These are phyloP conservation scores for Diaporthe vexans DNA, from an alignment of 2,329 filamentous ascomycete genomes.

Conservation along the genomic window DNA sequence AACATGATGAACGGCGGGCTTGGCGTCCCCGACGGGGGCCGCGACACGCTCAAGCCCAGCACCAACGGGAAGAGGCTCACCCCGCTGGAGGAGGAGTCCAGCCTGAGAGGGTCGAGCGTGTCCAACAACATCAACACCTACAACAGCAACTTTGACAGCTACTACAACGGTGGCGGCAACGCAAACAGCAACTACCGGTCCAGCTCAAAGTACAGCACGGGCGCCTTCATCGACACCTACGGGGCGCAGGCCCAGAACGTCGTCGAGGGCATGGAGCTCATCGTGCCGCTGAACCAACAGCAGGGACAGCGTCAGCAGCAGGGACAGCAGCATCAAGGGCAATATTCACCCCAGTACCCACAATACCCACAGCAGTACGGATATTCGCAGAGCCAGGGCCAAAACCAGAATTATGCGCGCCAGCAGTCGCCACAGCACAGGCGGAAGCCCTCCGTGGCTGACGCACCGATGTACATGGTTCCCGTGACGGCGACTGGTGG, in stretches of 20 bases:
- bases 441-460: conserved; percentile 20
- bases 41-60: conserved; percentile 30
- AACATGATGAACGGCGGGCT: neutral
- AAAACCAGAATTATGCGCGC: neutral
- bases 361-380: neutral
- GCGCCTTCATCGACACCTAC: conserved; percentile 8
- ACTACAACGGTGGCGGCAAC: conserved; percentile 2
- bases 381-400: neutral
- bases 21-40: neutral
- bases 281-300: conserved; percentile 18
- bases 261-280: conserved; percentile 25
- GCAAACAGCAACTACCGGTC: conserved; percentile 8
- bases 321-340: neutral
- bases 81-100: conserved; percentile 26
- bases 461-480: neutral
- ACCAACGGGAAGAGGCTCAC: conserved; percentile 27
- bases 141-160: conserved; percentile 23
- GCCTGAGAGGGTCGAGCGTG: conserved; percentile 17
- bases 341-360: neutral
- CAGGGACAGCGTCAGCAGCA: neutral
- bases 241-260: conserved; percentile 13
- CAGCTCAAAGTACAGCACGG: conserved; percentile 9
- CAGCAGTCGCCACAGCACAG: conserved; percentile 14
- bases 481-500: neutral
- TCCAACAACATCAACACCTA: neutral